Base-by-base conservation (phyloP, 495 filamentous ascomycete species). In the Penicillium lividum region DNA sequence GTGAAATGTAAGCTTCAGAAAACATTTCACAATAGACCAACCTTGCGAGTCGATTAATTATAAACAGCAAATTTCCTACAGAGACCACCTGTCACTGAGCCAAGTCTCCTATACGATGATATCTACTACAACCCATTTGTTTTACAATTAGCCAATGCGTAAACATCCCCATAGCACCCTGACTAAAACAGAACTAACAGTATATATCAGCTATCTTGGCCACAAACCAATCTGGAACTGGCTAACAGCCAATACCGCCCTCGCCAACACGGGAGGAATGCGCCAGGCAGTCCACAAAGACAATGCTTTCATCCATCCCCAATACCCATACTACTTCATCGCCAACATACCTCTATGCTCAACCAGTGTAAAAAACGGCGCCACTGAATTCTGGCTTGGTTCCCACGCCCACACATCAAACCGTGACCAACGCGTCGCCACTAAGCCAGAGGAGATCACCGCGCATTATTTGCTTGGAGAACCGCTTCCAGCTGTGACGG, bases 321-420 rank as follows among this genome's bases (percentile, higher is more conserved):
- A 63, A 25, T 73, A 78, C 49, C 82, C 82, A 0, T 86, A 86
- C 60, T 78, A 79, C 3, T 68, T 81, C 5, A 78, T 85, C 8
- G 65, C 84, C 53, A 86, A 85, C 53, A 69, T 85, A 4, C 80
- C 81, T 0, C 71, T 86, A 3, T 67, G 81, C 27, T 73, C 72
- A 25, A 81, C 82, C 74, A 79, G 74, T 0, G 68, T 77, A 3
- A 70, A 80, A 48, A 86, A 85, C 56, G 84, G 84, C 7, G 77
- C 75, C 0, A 86, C 84, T 0, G 84, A 87, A 61, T 57, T 86
- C 11, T 86, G 83, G 83, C 75, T 85, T 7, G 84, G 84, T 2
- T 85, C 81, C 3, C 84, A 86, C 58, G 57, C 48, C 22, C 60
- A 68, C 16, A 69, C 61, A 8, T 15, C 60, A 58, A 16, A 48